phyloP scores from a whole-genome alignment of 805 yeast genomes.

The Saccharomyces mikatae region DNA sequence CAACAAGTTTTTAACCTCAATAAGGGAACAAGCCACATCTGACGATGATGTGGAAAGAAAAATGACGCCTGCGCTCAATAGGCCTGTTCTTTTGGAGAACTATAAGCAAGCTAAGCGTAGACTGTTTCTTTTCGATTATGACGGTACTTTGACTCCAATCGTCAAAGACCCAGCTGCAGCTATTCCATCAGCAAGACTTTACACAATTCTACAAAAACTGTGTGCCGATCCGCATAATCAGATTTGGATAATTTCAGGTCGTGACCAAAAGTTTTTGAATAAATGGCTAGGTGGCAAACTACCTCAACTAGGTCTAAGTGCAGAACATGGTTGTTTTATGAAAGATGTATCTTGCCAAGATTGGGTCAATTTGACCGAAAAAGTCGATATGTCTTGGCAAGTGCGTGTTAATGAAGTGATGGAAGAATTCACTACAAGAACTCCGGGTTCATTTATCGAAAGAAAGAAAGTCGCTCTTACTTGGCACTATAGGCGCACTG shows the following conservation, averaged over 20 bases:
- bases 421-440: constrained; percentile 68
- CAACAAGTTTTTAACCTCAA: constrained; percentile 45
- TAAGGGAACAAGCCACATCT: constrained; percentile 30
- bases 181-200: constrained; percentile 73
- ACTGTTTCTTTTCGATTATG: constrained; percentile 87
- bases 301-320: constrained; percentile 69
- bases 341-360: constrained; percentile 52
- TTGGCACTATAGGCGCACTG: constrained; percentile 95
- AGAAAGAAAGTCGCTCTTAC: constrained; percentile 87
- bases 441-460: constrained; percentile 86
- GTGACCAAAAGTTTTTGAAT: constrained; percentile 85
- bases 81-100: constrained; percentile 51
- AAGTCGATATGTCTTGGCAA: constrained; percentile 93
- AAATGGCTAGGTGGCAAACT: constrained; percentile 73
- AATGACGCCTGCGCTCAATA: constrained; percentile 75
- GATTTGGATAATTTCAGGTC: constrained; percentile 92
- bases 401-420: constrained; percentile 66
- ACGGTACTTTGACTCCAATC: constrained; percentile 94
- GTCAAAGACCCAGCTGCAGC: constrained; percentile 98
- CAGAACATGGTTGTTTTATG: constrained; percentile 96
- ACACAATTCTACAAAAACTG: constrained; percentile 49
- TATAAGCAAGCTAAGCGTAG: constrained; percentile 60
- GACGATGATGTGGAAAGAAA: constrained; percentile 26
- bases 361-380: constrained; percentile 82
- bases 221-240: constrained; percentile 71